Evolutionary conservation across 208 protist genomes (phyloP).

Genomic region (Zelonia costaricensis): DNA sequence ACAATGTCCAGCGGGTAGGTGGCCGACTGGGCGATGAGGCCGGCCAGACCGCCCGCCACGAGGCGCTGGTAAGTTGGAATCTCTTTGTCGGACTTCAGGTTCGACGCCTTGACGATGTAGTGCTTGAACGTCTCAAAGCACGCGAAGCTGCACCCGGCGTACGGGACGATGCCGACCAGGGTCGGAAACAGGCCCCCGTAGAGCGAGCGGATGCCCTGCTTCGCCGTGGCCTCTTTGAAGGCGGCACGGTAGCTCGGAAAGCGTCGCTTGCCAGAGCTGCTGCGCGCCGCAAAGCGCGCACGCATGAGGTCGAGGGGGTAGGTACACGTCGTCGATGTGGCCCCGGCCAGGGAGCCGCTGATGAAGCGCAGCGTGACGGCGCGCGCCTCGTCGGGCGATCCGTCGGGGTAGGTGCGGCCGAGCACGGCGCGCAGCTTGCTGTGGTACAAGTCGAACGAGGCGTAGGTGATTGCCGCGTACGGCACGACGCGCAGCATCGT

Average conservation of each 20-base stretch:
- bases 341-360: constrained; percentile 90
- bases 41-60: constrained; percentile 81
- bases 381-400: constrained; percentile 39
- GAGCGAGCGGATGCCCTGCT: constrained; percentile 65
- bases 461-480: constrained; percentile 95
- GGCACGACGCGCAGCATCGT: constrained; percentile 95
- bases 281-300: constrained; percentile 82
- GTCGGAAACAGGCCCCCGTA: constrained; percentile 91
- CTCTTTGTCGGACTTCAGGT: constrained; percentile 64
- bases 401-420: constrained; percentile 20
- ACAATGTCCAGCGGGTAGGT: constrained; percentile 96
- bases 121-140: constrained; percentile 91
- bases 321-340: constrained; percentile 89
- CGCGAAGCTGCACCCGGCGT: constrained; percentile 93
- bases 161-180: constrained; percentile 93
- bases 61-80: constrained; percentile 75
- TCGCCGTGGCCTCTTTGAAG: constrained; percentile 53
- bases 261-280: constrained; percentile 54
- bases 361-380: constrained; percentile 72
- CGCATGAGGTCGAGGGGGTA: constrained; percentile 96
- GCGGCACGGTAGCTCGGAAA: constrained; percentile 76
- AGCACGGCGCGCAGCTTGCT: constrained; percentile 10
- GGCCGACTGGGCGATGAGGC: constrained; percentile 89
- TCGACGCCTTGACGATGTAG: constrained; percentile 48
- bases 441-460: constrained; percentile 93